These are phyloP conservation scores for Thraustotheca clavata DNA, from an alignment of 352 stramenopile genomes.

Conservation along the genomic window DNA sequence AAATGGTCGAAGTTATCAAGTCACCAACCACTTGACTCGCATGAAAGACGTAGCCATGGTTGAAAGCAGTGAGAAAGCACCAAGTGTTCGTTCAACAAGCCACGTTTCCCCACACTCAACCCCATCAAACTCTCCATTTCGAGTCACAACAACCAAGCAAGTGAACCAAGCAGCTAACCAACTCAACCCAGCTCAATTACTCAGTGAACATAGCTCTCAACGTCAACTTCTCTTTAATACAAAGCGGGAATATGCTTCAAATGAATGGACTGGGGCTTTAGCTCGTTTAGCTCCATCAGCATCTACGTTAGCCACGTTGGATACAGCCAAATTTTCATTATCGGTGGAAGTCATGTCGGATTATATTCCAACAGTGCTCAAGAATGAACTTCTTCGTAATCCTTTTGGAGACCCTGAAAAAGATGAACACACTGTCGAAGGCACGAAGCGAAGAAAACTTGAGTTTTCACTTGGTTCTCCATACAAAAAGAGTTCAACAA, in stretches of 20 bases:
- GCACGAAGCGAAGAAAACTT: conserved; percentile 60
- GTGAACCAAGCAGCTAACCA: background rate
- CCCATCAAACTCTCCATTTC: background rate
- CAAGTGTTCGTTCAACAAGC: background rate
- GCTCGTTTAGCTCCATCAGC: conserved; percentile 26
- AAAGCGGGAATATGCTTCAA: background rate
- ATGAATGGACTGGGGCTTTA: conserved; percentile 6
- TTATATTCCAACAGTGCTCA: conserved; percentile 79
- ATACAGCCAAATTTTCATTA: conserved; percentile 57
- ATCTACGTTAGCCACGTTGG: conserved; percentile 43
- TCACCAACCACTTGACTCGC: conserved; percentile 19
- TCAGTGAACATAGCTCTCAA: conserved; percentile 4
- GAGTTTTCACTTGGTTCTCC: conserved; percentile 82
- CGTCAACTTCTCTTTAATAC: background rate
- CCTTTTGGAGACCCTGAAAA: conserved; percentile 74
- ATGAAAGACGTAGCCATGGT: conserved; percentile 21
- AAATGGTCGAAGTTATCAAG: conserved; percentile 68
- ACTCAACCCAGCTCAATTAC: background rate
- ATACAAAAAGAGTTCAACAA: conserved; percentile 85
- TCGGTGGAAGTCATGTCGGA: conserved; percentile 85
- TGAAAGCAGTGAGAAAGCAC: conserved; percentile 3
- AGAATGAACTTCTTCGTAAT: conserved; percentile 79
- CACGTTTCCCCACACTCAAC: conserved; percentile 13
- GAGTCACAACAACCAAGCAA: conserved; percentile 42
- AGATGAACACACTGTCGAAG: conserved; percentile 72